phyloP scores from a whole-genome alignment of 148 eudicot species.

The Camellia sinensis region DNA sequence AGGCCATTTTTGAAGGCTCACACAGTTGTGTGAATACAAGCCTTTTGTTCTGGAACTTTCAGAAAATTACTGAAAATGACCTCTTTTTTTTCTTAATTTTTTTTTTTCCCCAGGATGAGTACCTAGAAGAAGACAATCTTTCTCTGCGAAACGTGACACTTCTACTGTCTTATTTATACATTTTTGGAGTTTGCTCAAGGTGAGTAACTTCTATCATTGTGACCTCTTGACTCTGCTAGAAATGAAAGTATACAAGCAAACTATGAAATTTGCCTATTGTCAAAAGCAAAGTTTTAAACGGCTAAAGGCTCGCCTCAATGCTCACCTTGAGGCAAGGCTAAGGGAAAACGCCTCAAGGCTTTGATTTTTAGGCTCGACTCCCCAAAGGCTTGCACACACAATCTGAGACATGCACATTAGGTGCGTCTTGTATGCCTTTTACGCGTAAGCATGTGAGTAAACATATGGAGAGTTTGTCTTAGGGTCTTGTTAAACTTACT shows the following conservation, averaged over 20 bases:
- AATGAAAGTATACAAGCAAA: not conserved
- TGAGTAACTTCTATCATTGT: constrained; percentile 19
- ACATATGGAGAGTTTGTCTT: no score
- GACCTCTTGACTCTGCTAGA: not conserved
- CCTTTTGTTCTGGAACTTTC: constrained; percentile 13
- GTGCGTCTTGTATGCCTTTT: no score
- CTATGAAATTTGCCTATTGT: not conserved
- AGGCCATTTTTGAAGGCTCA: not conserved
- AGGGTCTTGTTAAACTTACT: no score
- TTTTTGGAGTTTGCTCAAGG: constrained; percentile 95
- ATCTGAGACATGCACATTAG: no score
- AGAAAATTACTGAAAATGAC: not conserved
- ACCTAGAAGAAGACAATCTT: constrained; percentile 79
- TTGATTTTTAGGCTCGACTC: no score
- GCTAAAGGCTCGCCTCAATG: no score
- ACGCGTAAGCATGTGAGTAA: no score
- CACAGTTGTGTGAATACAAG: not conserved
- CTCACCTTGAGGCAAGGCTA: no score
- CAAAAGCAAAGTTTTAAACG: no score
- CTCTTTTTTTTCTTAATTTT: constrained; percentile 16
- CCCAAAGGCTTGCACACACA: no score
- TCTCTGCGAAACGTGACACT: constrained; percentile 88
- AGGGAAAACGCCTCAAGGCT: no score
- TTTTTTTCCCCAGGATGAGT: constrained; percentile 62
- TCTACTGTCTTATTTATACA: constrained; percentile 75